These are phyloP conservation scores for Gonapodya prolifera DNA, from an alignment of 192 early-diverging fungal species.

Conservation along the genomic window DNA sequence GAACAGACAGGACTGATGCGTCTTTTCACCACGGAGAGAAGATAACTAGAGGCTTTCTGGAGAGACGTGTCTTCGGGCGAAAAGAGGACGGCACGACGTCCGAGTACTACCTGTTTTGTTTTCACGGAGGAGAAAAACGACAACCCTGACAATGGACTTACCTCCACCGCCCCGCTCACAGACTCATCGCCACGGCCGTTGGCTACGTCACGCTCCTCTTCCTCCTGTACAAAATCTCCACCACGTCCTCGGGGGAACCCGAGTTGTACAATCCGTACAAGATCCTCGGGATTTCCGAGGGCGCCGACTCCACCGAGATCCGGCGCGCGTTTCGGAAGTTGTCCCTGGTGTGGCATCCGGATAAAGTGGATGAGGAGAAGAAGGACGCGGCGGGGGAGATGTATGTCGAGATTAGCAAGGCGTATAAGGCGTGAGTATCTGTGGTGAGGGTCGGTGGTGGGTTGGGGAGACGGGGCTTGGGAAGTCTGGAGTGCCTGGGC, in stretches of 20 bases:
- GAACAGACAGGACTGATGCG: conserved; percentile 8
- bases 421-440: conserved; percentile 68
- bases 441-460: no score
- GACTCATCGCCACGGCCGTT: conserved; percentile 22
- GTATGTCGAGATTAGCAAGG: conserved; percentile 83
- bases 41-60: conserved; percentile 17
- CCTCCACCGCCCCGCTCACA: conserved; percentile 27
- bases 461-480: no score
- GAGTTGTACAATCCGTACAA: conserved; percentile 88
- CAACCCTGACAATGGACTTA: background rate
- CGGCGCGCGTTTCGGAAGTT: conserved; percentile 59
- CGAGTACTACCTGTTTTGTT: background rate
- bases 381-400: conserved; percentile 55
- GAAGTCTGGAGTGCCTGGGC: no score
- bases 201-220: conserved; percentile 60
- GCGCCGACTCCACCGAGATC: conserved; percentile 37
- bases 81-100: background rate
- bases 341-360: conserved; percentile 58
- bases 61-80: conserved; percentile 7
- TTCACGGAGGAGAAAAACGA: background rate
- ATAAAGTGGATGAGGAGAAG: conserved; percentile 57
- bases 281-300: conserved; percentile 62
- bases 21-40: conserved; percentile 16
- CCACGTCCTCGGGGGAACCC: conserved; percentile 48
- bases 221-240: conserved; percentile 46